Evolutionary conservation across 2,329 filamentous ascomycete genomes (phyloP).

Genomic region (Fusarium duplospermum): DNA sequence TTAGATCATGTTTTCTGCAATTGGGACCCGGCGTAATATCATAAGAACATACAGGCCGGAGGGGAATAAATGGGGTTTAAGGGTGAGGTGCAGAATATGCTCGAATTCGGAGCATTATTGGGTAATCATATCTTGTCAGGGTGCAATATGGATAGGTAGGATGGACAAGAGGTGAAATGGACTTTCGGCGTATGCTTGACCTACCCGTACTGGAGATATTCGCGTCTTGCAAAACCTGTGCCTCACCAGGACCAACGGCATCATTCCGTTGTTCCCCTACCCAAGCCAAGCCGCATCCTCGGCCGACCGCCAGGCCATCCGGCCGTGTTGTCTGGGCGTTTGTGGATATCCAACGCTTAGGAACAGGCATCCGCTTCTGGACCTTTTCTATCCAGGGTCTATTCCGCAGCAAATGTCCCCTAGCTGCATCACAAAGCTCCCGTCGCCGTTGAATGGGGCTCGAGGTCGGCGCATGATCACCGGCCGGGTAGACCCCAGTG

Average conservation of each 20-base stretch:
- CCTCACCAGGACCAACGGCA: background rate
- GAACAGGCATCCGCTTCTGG: background rate
- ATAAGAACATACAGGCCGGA: conserved; percentile 5
- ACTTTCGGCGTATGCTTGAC: conserved; percentile 3
- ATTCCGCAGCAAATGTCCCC: background rate
- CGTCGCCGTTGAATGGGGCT: background rate
- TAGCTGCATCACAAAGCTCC: background rate
- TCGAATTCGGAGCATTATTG: conserved; percentile 15
- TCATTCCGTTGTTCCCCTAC: background rate
- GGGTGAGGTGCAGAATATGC: background rate
- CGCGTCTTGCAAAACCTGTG: background rate
- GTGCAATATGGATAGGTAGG: background rate
- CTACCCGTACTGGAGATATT: background rate
- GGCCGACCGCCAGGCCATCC: background rate
- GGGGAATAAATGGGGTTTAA: background rate
- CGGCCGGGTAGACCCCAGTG: background rate
- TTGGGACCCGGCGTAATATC: conserved; percentile 8
- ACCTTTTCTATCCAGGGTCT: conserved; percentile 2
- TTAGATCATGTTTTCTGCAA: conserved; percentile 46
- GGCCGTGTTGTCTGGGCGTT: background rate
- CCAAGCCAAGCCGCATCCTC: background rate
- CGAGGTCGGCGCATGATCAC: background rate
- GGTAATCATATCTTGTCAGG: conserved; percentile 17
- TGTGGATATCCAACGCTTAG: background rate
- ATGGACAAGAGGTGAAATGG: background rate